Conservation (phyloP, 2,329 filamentous ascomycete species). For the Tolypocladium capitatum region DNA sequence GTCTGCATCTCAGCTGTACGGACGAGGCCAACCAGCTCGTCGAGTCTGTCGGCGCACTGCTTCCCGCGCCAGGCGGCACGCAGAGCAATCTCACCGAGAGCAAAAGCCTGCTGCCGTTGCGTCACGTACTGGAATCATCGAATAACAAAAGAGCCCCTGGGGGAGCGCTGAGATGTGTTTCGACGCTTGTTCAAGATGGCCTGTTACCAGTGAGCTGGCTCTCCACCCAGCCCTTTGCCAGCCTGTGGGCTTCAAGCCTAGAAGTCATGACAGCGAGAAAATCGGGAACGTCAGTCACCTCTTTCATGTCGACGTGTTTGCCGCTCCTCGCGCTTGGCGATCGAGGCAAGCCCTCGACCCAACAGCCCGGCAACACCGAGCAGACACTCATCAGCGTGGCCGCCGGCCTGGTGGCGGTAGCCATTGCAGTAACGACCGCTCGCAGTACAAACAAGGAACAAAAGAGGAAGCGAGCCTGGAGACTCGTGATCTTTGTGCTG, state of each 20-base stretch:
- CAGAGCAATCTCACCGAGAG: conserved; percentile 7
- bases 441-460: conserved; percentile 1
- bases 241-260: conserved; percentile 13
- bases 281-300: conserved; percentile 8
- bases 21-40: conserved; percentile 16
- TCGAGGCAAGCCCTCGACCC: neutral
- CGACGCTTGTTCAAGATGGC: conserved; percentile 7
- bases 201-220: conserved; percentile 12
- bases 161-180: conserved; percentile 11
- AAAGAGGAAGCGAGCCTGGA: conserved; percentile 7
- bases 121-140: conserved; percentile 6
- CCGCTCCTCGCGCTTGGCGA: conserved; percentile 8
- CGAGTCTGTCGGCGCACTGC: conserved; percentile 5
- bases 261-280: conserved; percentile 10
- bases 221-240: conserved; percentile 10
- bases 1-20: conserved; percentile 11
- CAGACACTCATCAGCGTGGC: conserved; percentile 16
- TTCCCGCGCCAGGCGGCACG: conserved; percentile 7
- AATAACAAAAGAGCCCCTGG: conserved; percentile 3
- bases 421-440: conserved; percentile 8
- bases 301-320: conserved; percentile 13
- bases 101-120: conserved; percentile 10
- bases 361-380: conserved; percentile 6
- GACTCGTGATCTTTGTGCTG: conserved; percentile 13
- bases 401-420: conserved; percentile 16